Base-by-base conservation (phyloP, 2,329 filamentous ascomycete genomes). In the Cladosporium velox region DNA sequence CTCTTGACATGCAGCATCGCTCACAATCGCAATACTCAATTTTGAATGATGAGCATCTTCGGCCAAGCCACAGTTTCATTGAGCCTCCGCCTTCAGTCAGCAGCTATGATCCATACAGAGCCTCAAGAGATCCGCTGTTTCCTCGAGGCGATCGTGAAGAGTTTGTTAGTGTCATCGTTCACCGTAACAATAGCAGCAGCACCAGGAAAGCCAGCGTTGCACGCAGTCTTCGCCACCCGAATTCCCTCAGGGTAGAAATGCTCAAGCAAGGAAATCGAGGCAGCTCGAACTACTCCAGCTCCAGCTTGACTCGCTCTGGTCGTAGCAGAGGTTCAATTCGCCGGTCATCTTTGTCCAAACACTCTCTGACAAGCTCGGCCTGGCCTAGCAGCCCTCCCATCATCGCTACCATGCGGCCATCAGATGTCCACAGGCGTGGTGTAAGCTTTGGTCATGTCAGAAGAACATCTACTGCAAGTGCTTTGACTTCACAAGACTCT, bases 91-190 rank as follows among this genome's bases (percentile, higher is more conserved):
- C 73, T 71, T 86, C 75, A 51, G 78, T 84, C 67, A 80, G 86
- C 69, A 95, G 90, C 77, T 96, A 96, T 72, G 93, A 97, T 76
- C 92, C 93, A 0, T 96, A 91, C 76, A 87, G 91, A 72, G 87
- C 90, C 4, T 92, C 90, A 2, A 84, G 85, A 69, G 80, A 85
- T 65, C 80, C 82, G 26, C 79, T 85, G 61, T 67, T 77, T 59
- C 30, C 14, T 18, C 30, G 55, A 30, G 57, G 24, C 21, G 35
- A 70, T 28, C 83, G 87, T 60, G 83, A 81, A 8, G 85, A 88
- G 67, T 88, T 88, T 71, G 84, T 89, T 34, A 90, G 87, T 71
- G 86, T 93, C 61, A 87, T 87, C 0, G 83, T 95, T 58, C 89
- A 92, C 72, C 86, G 88, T 10, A 73, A 70, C 34, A 59, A 79